phyloP scores from a whole-genome alignment of 2,329 filamentous ascomycete species.

The Sporothrix protearum region DNA sequence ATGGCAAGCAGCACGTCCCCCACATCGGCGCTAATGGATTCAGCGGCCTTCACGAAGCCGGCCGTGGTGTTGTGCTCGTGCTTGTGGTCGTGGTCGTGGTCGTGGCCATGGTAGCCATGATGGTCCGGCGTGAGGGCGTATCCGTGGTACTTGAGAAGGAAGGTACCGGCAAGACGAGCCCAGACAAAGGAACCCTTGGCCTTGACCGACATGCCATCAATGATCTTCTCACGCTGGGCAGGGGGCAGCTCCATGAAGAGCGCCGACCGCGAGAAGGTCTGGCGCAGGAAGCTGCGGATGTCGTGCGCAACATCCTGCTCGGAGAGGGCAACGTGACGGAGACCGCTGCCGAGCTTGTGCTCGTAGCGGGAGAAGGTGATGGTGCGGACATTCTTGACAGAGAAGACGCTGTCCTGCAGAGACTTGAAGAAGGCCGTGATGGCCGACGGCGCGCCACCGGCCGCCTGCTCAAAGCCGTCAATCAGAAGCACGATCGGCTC shows the following conservation, averaged over 20 bases:
- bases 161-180: slow-evolving; percentile 36
- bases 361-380: slow-evolving; percentile 39
- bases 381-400: slow-evolving; percentile 33
- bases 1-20: slow-evolving; percentile 33
- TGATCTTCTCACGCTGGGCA: slow-evolving; percentile 30
- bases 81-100: slow-evolving; percentile 30
- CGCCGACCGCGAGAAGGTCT: slow-evolving; percentile 29
- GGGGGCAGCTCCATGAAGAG: slow-evolving; percentile 30
- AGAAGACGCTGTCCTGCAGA: slow-evolving; percentile 34
- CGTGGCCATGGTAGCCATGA: slow-evolving; percentile 18
- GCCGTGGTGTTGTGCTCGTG: background rate
- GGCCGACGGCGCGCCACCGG: slow-evolving; percentile 27
- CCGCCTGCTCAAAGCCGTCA: slow-evolving; percentile 40
- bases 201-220: slow-evolving; percentile 35
- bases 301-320: slow-evolving; percentile 36
- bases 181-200: slow-evolving; percentile 40
- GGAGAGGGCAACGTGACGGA: slow-evolving; percentile 36
- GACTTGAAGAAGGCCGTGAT: slow-evolving; percentile 35
- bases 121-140: background rate
- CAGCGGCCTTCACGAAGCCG: slow-evolving; percentile 30
- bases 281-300: slow-evolving; percentile 35
- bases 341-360: slow-evolving; percentile 34
- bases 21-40: slow-evolving; percentile 30
- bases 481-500: slow-evolving; percentile 37
- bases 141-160: slow-evolving; percentile 31